Percentiles rank a stretch among this genome's conserved stretches.
These are phyloP conservation scores for Plenodomus tracheiphilus DNA, from an alignment of 2,329 filamentous ascomycete species.

Conservation along the genomic window DNA sequence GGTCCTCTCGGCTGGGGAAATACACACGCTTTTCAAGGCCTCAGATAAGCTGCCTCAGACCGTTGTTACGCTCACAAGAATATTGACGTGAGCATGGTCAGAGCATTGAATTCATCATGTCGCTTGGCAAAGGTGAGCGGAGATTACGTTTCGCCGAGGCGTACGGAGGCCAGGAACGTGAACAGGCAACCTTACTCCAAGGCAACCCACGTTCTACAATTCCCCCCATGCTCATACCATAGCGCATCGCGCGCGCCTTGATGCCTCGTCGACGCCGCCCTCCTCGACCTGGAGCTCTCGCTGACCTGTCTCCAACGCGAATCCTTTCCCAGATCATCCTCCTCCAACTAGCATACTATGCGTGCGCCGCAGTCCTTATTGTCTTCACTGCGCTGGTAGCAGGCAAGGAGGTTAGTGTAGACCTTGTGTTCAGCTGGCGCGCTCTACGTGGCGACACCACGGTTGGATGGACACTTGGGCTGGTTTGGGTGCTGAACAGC, in stretches of 20 bases:
- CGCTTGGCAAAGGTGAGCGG: conserved; percentile 31
- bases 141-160: conserved; percentile 21
- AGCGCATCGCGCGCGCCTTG: conserved; percentile 24
- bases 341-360: conserved; percentile 68
- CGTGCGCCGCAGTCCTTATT: conserved; percentile 63
- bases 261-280: conserved; percentile 64
- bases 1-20: too few relatives aligned
- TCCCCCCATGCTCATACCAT: conserved; percentile 21
- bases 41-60: conserved; percentile 2
- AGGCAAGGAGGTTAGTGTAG: conserved; percentile 61
- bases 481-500: conserved; percentile 70
- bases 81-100: neutral
- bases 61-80: neutral
- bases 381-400: conserved; percentile 70
- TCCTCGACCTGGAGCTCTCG: conserved; percentile 66
- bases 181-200: conserved; percentile 23
- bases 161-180: conserved; percentile 9
- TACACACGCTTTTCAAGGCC: too few relatives aligned
- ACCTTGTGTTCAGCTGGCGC: conserved; percentile 66
- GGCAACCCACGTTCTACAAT: conserved; percentile 6
- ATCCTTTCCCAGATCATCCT: conserved; percentile 69
- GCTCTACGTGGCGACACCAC: conserved; percentile 68
- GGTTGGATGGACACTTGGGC: conserved; percentile 68
- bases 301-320: conserved; percentile 67
- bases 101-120: conserved; percentile 12